phyloP scores from a whole-genome alignment of 441 rosid genomes.

The Adansonia rubrostipa region DNA sequence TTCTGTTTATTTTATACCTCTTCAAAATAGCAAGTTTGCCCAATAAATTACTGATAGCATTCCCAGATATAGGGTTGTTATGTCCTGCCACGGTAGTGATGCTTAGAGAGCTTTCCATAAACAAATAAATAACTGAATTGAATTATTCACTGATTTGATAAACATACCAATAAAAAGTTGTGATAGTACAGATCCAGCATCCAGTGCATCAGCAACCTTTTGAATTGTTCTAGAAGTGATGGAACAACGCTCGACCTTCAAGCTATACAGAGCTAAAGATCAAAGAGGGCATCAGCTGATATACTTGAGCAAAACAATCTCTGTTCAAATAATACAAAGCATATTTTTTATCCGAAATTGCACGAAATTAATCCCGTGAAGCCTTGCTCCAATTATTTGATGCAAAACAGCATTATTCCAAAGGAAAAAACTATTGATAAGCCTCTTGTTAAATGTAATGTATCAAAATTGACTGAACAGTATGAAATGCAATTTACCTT shows the following conservation, averaged over 20 bases:
- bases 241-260: slow-evolving; percentile 85
- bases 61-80: slow-evolving; percentile 73
- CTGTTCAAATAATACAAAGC: slow-evolving; percentile 5
- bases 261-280: slow-evolving; percentile 71
- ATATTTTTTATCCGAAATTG: neutral
- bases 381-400: slow-evolving; percentile 2
- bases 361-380: neutral
- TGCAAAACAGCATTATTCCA: slow-evolving; percentile 25
- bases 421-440: neutral
- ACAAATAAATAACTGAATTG: slow-evolving; percentile 16
- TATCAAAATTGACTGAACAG: slow-evolving; percentile 21
- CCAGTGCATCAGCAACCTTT: slow-evolving; percentile 74
- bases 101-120: slow-evolving; percentile 19
- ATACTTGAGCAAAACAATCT: neutral
- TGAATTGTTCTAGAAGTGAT: slow-evolving; percentile 92
- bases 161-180: slow-evolving; percentile 78
- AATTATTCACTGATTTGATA: slow-evolving; percentile 27
- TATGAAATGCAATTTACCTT: slow-evolving; percentile 49
- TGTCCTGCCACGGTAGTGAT: slow-evolving; percentile 55
- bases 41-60: slow-evolving; percentile 60
- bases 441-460: slow-evolving; percentile 4
- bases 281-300: slow-evolving; percentile 21
- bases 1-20: slow-evolving; percentile 51
- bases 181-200: slow-evolving; percentile 62
- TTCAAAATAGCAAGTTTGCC: slow-evolving; percentile 64